A percentile compares a stretch with the other conserved stretches of the same genome.
Evolutionary conservation across 2,329 filamentous ascomycete species (phyloP).

Genomic region (Colletotrichum musae): DNA sequence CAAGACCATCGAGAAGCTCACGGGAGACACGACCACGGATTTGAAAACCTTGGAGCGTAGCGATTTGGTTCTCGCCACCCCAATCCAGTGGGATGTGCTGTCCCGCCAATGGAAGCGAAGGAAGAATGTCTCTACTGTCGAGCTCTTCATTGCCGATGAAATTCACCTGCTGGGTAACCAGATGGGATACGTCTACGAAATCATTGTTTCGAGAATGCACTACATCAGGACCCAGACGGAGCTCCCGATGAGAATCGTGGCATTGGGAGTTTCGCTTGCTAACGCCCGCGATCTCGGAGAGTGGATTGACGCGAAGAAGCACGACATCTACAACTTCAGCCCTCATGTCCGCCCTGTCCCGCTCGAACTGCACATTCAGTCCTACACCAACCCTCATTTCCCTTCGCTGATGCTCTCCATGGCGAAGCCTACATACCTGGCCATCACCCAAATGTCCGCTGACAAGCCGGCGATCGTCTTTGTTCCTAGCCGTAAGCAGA

Average conservation of each 20-base stretch:
- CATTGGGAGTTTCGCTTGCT: slow-evolving; percentile 90
- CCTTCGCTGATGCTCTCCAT: slow-evolving; percentile 98
- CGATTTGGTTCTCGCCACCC: slow-evolving; percentile 93
- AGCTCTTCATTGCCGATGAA: slow-evolving; percentile 95
- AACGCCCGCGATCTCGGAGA: slow-evolving; percentile 96
- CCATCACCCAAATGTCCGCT: slow-evolving; percentile 88
- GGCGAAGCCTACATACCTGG: slow-evolving; percentile 93
- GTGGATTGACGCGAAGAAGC: slow-evolving; percentile 98
- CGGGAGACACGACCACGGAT: slow-evolving; percentile 92
- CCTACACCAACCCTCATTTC: slow-evolving; percentile 95
- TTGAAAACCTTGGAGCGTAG: slow-evolving; percentile 89
- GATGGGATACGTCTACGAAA: slow-evolving; percentile 92
- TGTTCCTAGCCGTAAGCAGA: slow-evolving; percentile 94
- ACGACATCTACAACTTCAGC: slow-evolving; percentile 99
- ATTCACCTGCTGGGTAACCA: slow-evolving; percentile 92
- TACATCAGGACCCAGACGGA: slow-evolving; percentile 93
- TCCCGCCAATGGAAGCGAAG: slow-evolving; percentile 97
- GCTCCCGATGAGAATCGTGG: slow-evolving; percentile 87
- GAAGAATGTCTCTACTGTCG: slow-evolving; percentile 93
- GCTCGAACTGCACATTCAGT: slow-evolving; percentile 94
- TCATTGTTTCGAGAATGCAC: slow-evolving; percentile 97
- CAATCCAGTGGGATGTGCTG: slow-evolving; percentile 94
- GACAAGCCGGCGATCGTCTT: slow-evolving; percentile 94
- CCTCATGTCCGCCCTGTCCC: slow-evolving; percentile 91
- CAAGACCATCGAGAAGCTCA: slow-evolving; percentile 93